Evolutionary conservation across 768 basidiomycete genomes (phyloP).

Genomic region (Lenzites betulinus): DNA sequence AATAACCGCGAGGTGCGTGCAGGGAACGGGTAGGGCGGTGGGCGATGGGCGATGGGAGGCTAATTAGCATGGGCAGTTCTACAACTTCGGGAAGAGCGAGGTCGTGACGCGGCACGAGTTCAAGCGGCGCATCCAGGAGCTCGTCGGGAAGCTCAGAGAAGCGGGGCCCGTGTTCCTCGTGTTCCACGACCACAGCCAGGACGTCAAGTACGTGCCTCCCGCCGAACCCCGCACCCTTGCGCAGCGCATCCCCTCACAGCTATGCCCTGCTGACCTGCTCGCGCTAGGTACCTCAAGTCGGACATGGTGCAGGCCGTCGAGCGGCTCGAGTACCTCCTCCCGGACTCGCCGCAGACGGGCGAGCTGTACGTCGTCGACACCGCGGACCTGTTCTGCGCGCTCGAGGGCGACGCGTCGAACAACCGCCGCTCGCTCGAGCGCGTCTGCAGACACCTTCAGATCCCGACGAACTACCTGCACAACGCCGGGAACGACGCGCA

Average conservation of each 20-base stretch:
- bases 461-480: slow-evolving; percentile 60
- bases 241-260: neutral
- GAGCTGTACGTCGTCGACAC: slow-evolving; percentile 75
- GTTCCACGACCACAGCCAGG: slow-evolving; percentile 78
- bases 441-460: slow-evolving; percentile 62
- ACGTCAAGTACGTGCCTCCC: slow-evolving; percentile 61
- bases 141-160: slow-evolving; percentile 43
- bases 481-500: slow-evolving; percentile 89
- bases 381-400: slow-evolving; percentile 69
- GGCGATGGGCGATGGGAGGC: neutral
- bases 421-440: slow-evolving; percentile 60
- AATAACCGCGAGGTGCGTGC: slow-evolving; percentile 48
- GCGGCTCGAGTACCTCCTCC: slow-evolving; percentile 55
- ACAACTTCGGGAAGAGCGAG: slow-evolving; percentile 65
- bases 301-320: slow-evolving; percentile 53
- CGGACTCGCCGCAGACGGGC: slow-evolving; percentile 50
- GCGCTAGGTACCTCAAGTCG: slow-evolving; percentile 53
- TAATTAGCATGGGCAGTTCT: slow-evolving; percentile 45
- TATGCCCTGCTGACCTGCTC: neutral
- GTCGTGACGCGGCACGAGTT: slow-evolving; percentile 52
- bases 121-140: slow-evolving; percentile 49
- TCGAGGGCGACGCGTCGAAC: slow-evolving; percentile 59
- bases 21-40: neutral
- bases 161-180: slow-evolving; percentile 72
- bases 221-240: neutral